These are phyloP conservation scores for Cydonia oblonga DNA, from an alignment of 331 rosid genomes.

Conservation along the genomic window DNA sequence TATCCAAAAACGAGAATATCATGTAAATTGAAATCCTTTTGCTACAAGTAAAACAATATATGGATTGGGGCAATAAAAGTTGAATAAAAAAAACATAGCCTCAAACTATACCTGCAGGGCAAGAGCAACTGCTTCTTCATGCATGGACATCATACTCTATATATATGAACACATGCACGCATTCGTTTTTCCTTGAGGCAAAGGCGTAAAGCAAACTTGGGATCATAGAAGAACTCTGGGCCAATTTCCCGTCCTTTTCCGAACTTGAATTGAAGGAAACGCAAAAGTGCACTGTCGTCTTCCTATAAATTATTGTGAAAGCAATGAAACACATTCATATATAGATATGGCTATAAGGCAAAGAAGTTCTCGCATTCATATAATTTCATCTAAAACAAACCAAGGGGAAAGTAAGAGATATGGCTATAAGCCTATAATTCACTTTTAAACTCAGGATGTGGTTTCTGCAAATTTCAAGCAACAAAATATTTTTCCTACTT, in stretches of 20 bases:
- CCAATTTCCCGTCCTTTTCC: constrained; percentile 88
- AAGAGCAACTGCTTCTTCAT: constrained; percentile 99
- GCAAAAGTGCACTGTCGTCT: constrained; percentile 82
- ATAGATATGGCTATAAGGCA: background rate
- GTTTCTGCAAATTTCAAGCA: background rate
- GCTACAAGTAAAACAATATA: background rate
- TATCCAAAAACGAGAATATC: background rate
- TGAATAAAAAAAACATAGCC: constrained; percentile 10
- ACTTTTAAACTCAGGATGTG: background rate
- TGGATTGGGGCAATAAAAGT: background rate
- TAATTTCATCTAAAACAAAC: background rate
- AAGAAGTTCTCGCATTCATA: background rate
- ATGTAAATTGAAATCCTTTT: background rate
- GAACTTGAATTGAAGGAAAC: constrained; percentile 87
- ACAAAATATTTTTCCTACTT: no score
- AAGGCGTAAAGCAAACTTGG: constrained; percentile 93
- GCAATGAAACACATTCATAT: background rate
- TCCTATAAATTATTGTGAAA: constrained; percentile 42
- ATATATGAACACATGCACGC: constrained; percentile 98
- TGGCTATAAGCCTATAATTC: background rate
- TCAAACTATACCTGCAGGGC: constrained; percentile 65
- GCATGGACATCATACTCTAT: constrained; percentile 99
- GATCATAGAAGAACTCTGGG: constrained; percentile 94
- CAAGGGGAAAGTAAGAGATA: background rate
- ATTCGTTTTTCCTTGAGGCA: constrained; percentile 95